Evolutionary conservation across 2,329 filamentous ascomycete genomes (phyloP), one percentile per base, ranked within the genome.

Genomic region (Xylaria digitata): DNA sequence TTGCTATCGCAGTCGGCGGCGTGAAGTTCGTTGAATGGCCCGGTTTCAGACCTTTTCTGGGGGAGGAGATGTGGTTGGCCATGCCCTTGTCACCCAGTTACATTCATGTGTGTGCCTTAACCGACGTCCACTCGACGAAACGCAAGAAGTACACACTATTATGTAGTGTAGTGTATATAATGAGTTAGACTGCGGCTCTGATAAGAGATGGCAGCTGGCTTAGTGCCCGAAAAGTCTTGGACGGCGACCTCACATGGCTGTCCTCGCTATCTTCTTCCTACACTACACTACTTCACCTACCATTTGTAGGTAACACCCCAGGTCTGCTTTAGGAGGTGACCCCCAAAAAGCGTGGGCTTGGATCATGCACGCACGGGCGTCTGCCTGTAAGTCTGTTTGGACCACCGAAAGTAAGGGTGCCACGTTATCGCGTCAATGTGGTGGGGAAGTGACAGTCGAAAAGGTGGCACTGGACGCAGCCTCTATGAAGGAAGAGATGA

Each of bases 361-460:
- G 65, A 45, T 45, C 55, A 63, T 64, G 65, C 59, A 60, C 48
- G 49, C 40, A 60, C 48, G 56, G 61, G 53, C 61, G 45, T 52
- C 45, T 57, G 50, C 19, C 46, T 43, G 63, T 46, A 49, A 42
- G 63, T 48, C 34, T 57, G 52, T 37, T 32, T 43, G 58, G 59
- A 53, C 34, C 30, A 49, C 59, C 59, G 34, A 53, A 53, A 57
- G 49, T 63, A 63, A 55, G 55, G 54, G 34, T 68, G 66, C 66
- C 66, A 68, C 66, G 66, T 66, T 68, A 68, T 68, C 66, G 63
- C 50, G 43, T 65, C 55, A 50, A 46, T 48, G 65, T 63, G 60
- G 66, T 66, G 63, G 63, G 59, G 66, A 53, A 60, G 50, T 37
- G 57, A 46, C 23, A 21, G 21, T 53, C 8, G 23, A 46, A 42